A percentile compares a stretch with the other conserved stretches of the same genome.
Evolutionary conservation across 495 filamentous ascomycete species (phyloP).

Genomic region (Filosporella fistucella): DNA sequence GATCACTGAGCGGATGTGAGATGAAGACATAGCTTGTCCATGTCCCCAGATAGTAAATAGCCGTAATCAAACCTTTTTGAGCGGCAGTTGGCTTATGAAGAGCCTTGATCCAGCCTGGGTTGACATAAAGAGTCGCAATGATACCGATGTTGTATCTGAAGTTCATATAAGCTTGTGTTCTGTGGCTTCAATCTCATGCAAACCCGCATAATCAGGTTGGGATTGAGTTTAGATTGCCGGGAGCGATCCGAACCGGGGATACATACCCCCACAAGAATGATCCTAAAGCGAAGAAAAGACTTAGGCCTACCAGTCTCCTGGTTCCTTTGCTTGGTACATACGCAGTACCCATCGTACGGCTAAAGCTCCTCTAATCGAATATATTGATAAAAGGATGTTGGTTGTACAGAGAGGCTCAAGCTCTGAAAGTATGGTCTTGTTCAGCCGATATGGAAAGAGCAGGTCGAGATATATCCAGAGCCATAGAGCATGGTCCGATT

Average conservation of each 20-base stretch:
- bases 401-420: too few relatives aligned
- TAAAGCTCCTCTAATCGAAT: too few relatives aligned
- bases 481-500: not conserved
- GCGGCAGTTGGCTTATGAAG: constrained; percentile 38
- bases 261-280: constrained; percentile 56
- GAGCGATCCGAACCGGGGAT: too few relatives aligned
- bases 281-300: constrained; percentile 49
- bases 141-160: constrained; percentile 53
- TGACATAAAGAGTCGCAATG: constrained; percentile 49
- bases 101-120: constrained; percentile 43
- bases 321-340: constrained; percentile 1
- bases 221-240: too few relatives aligned
- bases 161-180: too few relatives aligned
- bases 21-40: constrained; percentile 51
- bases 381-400: too few relatives aligned
- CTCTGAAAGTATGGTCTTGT: not conserved
- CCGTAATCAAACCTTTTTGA: constrained; percentile 46
- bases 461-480: not conserved
- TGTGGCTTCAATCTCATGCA: too few relatives aligned
- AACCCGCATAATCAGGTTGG: too few relatives aligned
- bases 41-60: constrained; percentile 53
- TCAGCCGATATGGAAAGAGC: not conserved
- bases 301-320: constrained; percentile 24
- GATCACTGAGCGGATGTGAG: constrained; percentile 41
- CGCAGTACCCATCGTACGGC: not conserved